Conservation (phyloP, 2,329 filamentous ascomycete genomes). For the Cytospora paraplurivora region DNA sequence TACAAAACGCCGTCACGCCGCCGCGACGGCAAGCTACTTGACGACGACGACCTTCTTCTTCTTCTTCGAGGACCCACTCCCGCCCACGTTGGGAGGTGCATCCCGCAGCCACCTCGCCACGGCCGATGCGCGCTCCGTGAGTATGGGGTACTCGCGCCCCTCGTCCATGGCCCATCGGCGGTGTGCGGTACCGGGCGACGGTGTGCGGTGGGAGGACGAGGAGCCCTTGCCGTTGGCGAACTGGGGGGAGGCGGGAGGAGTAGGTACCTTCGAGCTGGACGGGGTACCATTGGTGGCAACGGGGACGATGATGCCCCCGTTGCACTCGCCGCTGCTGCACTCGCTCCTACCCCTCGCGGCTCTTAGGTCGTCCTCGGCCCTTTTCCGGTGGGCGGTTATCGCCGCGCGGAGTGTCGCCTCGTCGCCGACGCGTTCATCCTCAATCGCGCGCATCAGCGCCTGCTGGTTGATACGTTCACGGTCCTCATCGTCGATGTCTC, state of each 20-base stretch:
- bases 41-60: constrained; percentile 41
- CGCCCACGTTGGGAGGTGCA: constrained; percentile 47
- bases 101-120: constrained; percentile 71
- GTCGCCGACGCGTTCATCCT: constrained; percentile 68
- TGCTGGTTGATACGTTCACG: constrained; percentile 61
- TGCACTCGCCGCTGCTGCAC: constrained; percentile 28
- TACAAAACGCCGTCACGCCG: background rate
- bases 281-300: constrained; percentile 4
- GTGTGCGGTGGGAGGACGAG: background rate
- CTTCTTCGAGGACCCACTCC: constrained; percentile 35
- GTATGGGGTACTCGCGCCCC: constrained; percentile 68
- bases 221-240: constrained; percentile 5
- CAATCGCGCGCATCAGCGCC: constrained; percentile 67
- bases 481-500: constrained; percentile 13
- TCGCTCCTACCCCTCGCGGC: constrained; percentile 23
- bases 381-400: constrained; percentile 60
- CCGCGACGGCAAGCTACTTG: background rate
- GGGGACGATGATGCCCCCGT: constrained; percentile 15
- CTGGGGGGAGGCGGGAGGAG: background rate
- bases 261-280: background rate
- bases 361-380: constrained; percentile 56
- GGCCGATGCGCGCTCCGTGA: constrained; percentile 68
- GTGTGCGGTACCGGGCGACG: constrained; percentile 20
- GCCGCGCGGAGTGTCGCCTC: constrained; percentile 66
- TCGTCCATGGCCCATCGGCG: constrained; percentile 67